phyloP scores from a whole-genome alignment of 2,329 filamentous ascomycete genomes.

The Metarhizium humberi region DNA sequence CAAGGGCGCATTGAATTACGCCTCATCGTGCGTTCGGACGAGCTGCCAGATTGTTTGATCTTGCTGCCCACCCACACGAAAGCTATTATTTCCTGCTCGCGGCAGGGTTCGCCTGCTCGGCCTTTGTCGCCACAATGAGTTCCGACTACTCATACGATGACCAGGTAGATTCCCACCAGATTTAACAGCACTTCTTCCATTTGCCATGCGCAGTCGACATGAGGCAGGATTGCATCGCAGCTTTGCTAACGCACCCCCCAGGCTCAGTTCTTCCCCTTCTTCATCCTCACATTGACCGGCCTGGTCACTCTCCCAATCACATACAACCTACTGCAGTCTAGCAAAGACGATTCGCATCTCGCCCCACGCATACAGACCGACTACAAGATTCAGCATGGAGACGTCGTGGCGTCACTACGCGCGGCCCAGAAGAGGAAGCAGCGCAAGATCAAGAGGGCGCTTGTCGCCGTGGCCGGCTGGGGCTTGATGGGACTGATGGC shows the following conservation, averaged over 20 bases:
- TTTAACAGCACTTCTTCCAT: background rate
- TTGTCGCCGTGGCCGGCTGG: slow-evolving; percentile 72
- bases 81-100: slow-evolving; percentile 2
- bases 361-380: slow-evolving; percentile 74
- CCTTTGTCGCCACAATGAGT: slow-evolving; percentile 53
- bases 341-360: slow-evolving; percentile 66
- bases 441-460: slow-evolving; percentile 73
- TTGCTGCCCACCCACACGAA: background rate
- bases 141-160: slow-evolving; percentile 98
- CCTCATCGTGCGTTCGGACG: no score
- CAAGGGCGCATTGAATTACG: background rate
- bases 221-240: background rate
- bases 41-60: slow-evolving; percentile 2
- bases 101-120: slow-evolving; percentile 25
- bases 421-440: slow-evolving; percentile 84
- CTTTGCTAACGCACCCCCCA: slow-evolving; percentile 22
- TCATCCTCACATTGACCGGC: slow-evolving; percentile 82
- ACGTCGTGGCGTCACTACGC: slow-evolving; percentile 74
- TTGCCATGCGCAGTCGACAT: background rate
- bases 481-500: slow-evolving; percentile 79
- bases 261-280: slow-evolving; percentile 98
- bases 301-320: slow-evolving; percentile 86
- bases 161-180: slow-evolving; percentile 43
- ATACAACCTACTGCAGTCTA: slow-evolving; percentile 75
- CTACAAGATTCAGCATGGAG: slow-evolving; percentile 73